Conservation (phyloP, 2,329 filamentous ascomycete genomes). For the Fusarium irregulare region DNA sequence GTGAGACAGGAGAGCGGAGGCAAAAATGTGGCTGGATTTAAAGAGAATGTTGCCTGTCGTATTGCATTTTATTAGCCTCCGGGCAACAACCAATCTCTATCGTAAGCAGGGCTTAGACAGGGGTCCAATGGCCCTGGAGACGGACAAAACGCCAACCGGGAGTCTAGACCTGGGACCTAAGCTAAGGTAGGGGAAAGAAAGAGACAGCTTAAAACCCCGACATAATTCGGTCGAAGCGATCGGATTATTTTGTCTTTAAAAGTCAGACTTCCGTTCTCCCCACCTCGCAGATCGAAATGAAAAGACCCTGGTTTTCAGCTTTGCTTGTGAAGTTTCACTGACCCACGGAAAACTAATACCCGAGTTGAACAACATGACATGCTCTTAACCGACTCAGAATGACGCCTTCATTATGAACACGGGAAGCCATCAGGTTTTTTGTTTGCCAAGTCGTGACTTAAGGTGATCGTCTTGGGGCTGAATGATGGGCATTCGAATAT, state of each 20-base stretch:
- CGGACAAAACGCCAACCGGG: not conserved
- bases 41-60: not conserved
- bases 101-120: not conserved
- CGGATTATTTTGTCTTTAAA: not conserved
- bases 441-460: not conserved
- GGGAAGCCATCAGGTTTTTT: not conserved
- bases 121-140: conserved; percentile 11
- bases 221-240: not conserved
- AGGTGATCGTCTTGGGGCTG: not conserved
- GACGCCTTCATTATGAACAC: not conserved
- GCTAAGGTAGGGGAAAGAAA: not conserved
- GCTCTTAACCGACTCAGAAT: not conserved
- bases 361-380: not conserved
- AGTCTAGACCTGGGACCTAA: not conserved
- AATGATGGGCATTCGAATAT: not conserved
- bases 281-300: conserved; percentile 12
- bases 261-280: not conserved
- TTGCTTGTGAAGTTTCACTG: not conserved
- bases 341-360: not conserved
- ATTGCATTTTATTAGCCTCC: not conserved
- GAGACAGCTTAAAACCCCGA: not conserved
- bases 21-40: not conserved
- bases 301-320: conserved; percentile 9
- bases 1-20: not conserved
- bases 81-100: conserved; percentile 22